A percentile compares a stretch with the other conserved stretches of the same genome.
These are phyloP conservation scores for Paecilomyces sp. DNA, from an alignment of 2,329 filamentous ascomycete genomes.

Conservation along the genomic window DNA sequence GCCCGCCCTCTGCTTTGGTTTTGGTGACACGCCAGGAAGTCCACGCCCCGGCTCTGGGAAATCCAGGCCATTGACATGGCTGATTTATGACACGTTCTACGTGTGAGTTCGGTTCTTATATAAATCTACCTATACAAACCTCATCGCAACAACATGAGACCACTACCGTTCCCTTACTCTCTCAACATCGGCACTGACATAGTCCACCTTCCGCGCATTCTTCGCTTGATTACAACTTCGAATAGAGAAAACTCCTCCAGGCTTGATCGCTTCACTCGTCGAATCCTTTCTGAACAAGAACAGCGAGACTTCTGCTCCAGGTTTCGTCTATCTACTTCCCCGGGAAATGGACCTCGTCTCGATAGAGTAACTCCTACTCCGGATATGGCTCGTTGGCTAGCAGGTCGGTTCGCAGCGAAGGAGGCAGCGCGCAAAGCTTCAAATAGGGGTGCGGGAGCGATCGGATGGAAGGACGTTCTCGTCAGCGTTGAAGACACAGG, in stretches of 20 bases:
- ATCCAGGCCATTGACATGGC: not conserved
- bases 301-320: constrained; percentile 29
- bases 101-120: not conserved
- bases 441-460: constrained; percentile 39
- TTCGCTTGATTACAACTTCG: constrained; percentile 45
- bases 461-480: constrained; percentile 57
- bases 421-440: constrained; percentile 70
- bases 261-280: constrained; percentile 30
- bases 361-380: constrained; percentile 10
- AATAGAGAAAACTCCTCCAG: constrained; percentile 18
- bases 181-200: constrained; percentile 73
- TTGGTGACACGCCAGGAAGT: not conserved
- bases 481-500: constrained; percentile 24
- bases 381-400: constrained; percentile 37
- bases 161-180: constrained; percentile 53
- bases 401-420: constrained; percentile 62
- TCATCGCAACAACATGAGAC: constrained; percentile 20
- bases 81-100: not conserved
- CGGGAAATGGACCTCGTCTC: not conserved
- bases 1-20: not conserved
- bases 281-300: constrained; percentile 35
- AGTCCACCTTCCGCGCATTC: constrained; percentile 61
- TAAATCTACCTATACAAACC: not conserved
- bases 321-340: constrained; percentile 11
- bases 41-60: not conserved